Evolutionary conservation across 805 yeast species (phyloP).

Genomic region (Metschnikowia orientalis): DNA sequence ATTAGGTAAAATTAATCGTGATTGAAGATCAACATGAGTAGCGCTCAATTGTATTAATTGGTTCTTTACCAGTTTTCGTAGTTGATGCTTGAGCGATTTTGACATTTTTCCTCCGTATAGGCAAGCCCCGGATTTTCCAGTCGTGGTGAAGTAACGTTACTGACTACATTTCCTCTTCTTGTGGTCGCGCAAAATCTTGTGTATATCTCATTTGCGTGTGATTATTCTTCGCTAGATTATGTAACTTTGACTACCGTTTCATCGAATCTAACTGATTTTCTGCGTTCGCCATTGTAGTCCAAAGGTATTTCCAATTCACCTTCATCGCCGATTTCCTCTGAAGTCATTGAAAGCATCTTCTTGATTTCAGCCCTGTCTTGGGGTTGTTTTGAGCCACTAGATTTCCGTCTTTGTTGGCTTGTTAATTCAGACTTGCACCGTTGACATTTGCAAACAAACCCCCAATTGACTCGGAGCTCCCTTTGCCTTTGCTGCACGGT

Average conservation of each 20-base stretch:
- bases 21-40: conserved; percentile 22
- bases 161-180: too few relatives aligned
- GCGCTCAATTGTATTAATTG: conserved; percentile 17
- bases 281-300: conserved; percentile 37
- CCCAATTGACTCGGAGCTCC: conserved; percentile 71
- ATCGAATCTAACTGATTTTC: conserved; percentile 65
- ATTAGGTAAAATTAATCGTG: conserved; percentile 19
- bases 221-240: too few relatives aligned
- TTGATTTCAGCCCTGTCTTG: conserved; percentile 37
- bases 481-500: conserved; percentile 60
- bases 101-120: too few relatives aligned
- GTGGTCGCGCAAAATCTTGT: too few relatives aligned
- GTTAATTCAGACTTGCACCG: conserved; percentile 59
- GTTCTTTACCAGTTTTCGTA: conserved; percentile 25
- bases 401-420: conserved; percentile 42
- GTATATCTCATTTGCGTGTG: not conserved
- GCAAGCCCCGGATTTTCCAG: too few relatives aligned
- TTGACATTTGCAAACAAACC: conserved; percentile 65
- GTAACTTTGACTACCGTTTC: conserved; percentile 42
- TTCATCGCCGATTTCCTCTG: conserved; percentile 35
- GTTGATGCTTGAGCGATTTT: conserved; percentile 1
- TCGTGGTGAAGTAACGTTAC: too few relatives aligned
- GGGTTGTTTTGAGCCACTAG: conserved; percentile 25
- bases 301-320: conserved; percentile 46
- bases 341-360: conserved; percentile 39